Base-by-base conservation (phyloP, 2,329 filamentous ascomycete genomes). In the Colletotrichum siamense region DNA sequence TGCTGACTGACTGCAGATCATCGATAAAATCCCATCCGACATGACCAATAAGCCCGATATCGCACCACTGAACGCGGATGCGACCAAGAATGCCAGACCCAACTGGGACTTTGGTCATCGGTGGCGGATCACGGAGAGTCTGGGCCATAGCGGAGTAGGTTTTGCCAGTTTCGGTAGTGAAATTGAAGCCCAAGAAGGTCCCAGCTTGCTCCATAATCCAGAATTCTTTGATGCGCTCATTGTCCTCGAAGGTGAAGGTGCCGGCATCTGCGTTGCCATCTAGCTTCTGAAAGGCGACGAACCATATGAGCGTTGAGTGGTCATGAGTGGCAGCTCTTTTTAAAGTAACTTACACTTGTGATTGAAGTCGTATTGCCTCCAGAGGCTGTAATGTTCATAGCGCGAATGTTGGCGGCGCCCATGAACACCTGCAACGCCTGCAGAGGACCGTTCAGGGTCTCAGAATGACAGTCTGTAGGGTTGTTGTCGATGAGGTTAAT, bases 11-110 rank as follows among this genome's bases (percentile, higher is more conserved):
- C 44, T 75, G 39, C 8, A 79, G 69, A 7, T 78, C 78, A n/a
- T 79, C 78, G n/a, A 79, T 59, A 8, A 78, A 78, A 59, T 78
- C 77, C 8, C 72, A 72, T 36, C 77, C 77, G 24, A 78, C 39
- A 16, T 69, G 71, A 9, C 71, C 74, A 16, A 78, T 62, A 16
- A 77, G 57, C 3, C 75, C 78, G 4, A 67, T 39, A 0, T 65
- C n/a, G 69, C 78, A 79, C 26, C 66, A 67, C 4, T 69, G 62
- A 18, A 73, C 78, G 13, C 70, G 55, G 5, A 79, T 64, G 24
- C 78, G 64, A 18, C 66, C 77, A 8, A 79, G 39, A 1, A 79
- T 78, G 26, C 75, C 75, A 26, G 75, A 77, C 16, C 75, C 75
- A 10, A 71, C 32, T 6, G 71, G 75, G 1, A 75, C 67, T 5